Conservation (phyloP, 805 yeast species). For the Schwanniomyces occidentalis region DNA sequence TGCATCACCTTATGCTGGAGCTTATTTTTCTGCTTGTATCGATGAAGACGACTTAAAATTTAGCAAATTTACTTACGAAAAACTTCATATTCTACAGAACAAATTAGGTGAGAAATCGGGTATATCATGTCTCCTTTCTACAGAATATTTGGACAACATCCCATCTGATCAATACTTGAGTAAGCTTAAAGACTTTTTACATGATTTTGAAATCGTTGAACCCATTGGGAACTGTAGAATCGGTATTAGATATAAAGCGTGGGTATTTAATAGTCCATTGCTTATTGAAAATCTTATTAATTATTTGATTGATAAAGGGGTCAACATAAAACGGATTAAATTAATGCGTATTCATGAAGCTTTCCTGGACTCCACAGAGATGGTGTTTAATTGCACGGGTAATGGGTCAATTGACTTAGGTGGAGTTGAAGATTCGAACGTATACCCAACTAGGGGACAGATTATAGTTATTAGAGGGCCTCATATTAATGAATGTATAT, state of each 20-base stretch:
- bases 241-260: conserved; percentile 11
- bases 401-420: conserved; percentile 21
- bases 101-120: conserved; percentile 46
- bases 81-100: conserved; percentile 42
- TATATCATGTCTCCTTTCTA: conserved; percentile 4
- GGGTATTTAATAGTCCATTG: conserved; percentile 21
- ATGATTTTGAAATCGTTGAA: conserved; percentile 3
- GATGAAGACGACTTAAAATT: conserved; percentile 44
- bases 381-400: conserved; percentile 29
- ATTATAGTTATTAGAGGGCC: conserved; percentile 28
- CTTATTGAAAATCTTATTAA: conserved; percentile 12
- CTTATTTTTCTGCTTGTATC: conserved; percentile 43
- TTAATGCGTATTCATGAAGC: conserved; percentile 19
- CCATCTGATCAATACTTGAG: conserved; percentile 4
- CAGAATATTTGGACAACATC: conserved; percentile 7
- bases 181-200: conserved; percentile 2
- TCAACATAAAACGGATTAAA: conserved; percentile 8
- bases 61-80: conserved; percentile 58
- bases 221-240: not conserved
- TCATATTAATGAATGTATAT: conserved; percentile 19
- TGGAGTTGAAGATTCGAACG: conserved; percentile 17
- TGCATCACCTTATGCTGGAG: conserved; percentile 79
- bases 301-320: conserved; percentile 15
- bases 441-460: conserved; percentile 26
- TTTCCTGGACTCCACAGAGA: conserved; percentile 3